Conservation (phyloP, 2,329 filamentous ascomycete genomes). For the Dichotomopilus funicola region DNA sequence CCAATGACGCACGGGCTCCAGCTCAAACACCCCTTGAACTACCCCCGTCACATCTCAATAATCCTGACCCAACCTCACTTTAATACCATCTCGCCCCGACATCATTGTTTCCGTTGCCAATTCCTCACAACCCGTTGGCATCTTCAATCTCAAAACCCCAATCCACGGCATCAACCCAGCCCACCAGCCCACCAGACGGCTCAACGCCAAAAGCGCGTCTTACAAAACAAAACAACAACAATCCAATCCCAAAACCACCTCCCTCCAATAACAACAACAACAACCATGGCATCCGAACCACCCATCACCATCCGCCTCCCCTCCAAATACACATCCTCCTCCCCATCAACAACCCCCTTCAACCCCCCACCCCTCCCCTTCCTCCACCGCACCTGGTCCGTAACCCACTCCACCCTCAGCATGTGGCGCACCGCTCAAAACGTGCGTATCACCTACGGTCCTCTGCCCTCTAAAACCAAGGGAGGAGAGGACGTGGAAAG, state of each 20-base stretch:
- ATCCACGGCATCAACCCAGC: too few relatives aligned
- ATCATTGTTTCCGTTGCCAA: not conserved
- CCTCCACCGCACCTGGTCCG: slow-evolving; percentile 62
- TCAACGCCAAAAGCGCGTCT: not conserved
- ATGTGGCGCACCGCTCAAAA: slow-evolving; percentile 81
- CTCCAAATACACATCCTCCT: slow-evolving; percentile 39
- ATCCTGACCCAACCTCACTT: not conserved
- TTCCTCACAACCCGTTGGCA: too few relatives aligned
- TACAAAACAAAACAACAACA: not conserved
- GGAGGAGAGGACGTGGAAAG: not conserved
- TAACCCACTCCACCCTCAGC: slow-evolving; percentile 67
- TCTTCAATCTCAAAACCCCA: too few relatives aligned
- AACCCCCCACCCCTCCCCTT: slow-evolving; percentile 47
- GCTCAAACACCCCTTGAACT: too few relatives aligned
- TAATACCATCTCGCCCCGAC: not conserved
- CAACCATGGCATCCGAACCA: slow-evolving; percentile 5
- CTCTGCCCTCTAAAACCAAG: slow-evolving; percentile 33
- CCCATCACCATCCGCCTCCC: slow-evolving; percentile 38
- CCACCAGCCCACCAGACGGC: not conserved
- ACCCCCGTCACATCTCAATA: too few relatives aligned
- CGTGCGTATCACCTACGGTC: slow-evolving; percentile 69
- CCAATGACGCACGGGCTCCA: too few relatives aligned
- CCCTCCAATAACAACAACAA: not conserved
- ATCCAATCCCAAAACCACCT: too few relatives aligned
- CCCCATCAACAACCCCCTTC: slow-evolving; percentile 26